Evolutionary conservation across 345 rosid genomes (phyloP).

Genomic region (Hibiscus tridactylites): DNA sequence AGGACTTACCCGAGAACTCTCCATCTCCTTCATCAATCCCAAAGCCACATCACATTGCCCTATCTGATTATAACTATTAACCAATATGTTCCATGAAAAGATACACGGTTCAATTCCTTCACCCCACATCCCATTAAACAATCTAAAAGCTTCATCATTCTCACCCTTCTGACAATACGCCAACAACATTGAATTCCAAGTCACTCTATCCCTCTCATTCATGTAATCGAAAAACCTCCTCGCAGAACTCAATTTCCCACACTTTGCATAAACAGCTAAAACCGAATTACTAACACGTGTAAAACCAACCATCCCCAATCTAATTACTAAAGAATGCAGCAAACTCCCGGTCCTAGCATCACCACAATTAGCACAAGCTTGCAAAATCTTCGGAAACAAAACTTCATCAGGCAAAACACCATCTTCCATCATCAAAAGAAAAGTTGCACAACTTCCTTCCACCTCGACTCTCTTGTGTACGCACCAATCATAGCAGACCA

Average conservation of each 20-base stretch:
- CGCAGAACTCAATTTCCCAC: slow-evolving; percentile 55
- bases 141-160: slow-evolving; percentile 47
- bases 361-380: slow-evolving; percentile 68
- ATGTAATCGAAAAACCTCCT: slow-evolving; percentile 43
- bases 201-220: slow-evolving; percentile 51
- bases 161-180: slow-evolving; percentile 63
- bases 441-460: slow-evolving; percentile 47
- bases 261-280: slow-evolving; percentile 72
- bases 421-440: slow-evolving; percentile 58
- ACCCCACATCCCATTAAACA: slow-evolving; percentile 53
- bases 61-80: slow-evolving; percentile 48
- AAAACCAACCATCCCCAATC: slow-evolving; percentile 36
- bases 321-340: slow-evolving; percentile 55
- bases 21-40: slow-evolving; percentile 67
- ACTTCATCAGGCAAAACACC: slow-evolving; percentile 65
- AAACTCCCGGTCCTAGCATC: slow-evolving; percentile 42
- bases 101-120: slow-evolving; percentile 50
- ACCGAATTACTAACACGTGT: slow-evolving; percentile 54
- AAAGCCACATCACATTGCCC: slow-evolving; percentile 63
- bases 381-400: slow-evolving; percentile 72
- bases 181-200: slow-evolving; percentile 69
- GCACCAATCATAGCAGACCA: slow-evolving; percentile 98
- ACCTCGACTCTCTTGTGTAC: slow-evolving; percentile 48
- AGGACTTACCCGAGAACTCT: slow-evolving; percentile 35
- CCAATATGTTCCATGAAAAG: slow-evolving; percentile 68